A percentile compares a stretch with the other conserved stretches of the same genome.
Evolutionary conservation across 805 yeast genomes (phyloP).

Genomic region (Naumovozyma baii): DNA sequence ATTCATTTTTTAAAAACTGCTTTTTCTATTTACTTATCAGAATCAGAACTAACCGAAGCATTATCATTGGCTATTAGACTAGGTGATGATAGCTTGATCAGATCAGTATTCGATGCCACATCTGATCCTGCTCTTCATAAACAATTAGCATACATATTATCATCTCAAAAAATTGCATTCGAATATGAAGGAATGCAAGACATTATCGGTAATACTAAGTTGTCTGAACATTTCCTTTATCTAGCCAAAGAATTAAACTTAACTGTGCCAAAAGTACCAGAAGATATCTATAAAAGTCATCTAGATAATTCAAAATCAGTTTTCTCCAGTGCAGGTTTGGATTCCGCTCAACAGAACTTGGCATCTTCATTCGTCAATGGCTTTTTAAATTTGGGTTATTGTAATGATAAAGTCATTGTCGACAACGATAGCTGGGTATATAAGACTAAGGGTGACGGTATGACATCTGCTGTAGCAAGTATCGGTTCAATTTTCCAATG

Average conservation of each 20-base stretch:
- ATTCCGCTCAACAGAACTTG: slow-evolving; percentile 89
- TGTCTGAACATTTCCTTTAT: slow-evolving; percentile 71
- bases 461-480: slow-evolving; percentile 85
- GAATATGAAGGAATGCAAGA: slow-evolving; percentile 70
- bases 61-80: slow-evolving; percentile 79
- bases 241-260: slow-evolving; percentile 80
- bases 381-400: slow-evolving; percentile 84
- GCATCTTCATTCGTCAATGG: slow-evolving; percentile 93
- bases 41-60: slow-evolving; percentile 80
- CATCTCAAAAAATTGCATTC: slow-evolving; percentile 78
- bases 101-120: slow-evolving; percentile 74
- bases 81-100: slow-evolving; percentile 70
- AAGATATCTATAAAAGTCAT: slow-evolving; percentile 87
- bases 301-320: slow-evolving; percentile 63
- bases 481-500: slow-evolving; percentile 85
- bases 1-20: slow-evolving; percentile 79
- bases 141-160: slow-evolving; percentile 83
- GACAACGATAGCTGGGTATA: slow-evolving; percentile 83
- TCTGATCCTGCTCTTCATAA: slow-evolving; percentile 65
- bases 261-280: slow-evolving; percentile 85
- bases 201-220: slow-evolving; percentile 67
- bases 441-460: slow-evolving; percentile 84
- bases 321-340: slow-evolving; percentile 43
- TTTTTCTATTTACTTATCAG: slow-evolving; percentile 68
- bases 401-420: slow-evolving; percentile 70